Evolutionary conservation across 164 flowering plant genomes (phyloP).

Genomic region (Vitis rupestris): DNA sequence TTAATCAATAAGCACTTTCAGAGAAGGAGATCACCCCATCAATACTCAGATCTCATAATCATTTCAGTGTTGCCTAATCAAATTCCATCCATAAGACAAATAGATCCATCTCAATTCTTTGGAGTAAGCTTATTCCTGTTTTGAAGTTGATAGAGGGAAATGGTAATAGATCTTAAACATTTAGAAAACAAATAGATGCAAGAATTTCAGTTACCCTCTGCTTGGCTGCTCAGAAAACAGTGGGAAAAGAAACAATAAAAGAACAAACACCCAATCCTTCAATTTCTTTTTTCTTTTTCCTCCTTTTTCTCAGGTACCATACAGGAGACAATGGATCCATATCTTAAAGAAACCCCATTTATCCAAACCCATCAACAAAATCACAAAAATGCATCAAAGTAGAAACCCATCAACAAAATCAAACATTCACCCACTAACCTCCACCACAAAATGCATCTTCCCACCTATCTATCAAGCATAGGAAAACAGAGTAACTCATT

Average conservation of each 20-base stretch:
- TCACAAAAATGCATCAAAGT: not conserved
- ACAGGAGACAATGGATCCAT: not conserved
- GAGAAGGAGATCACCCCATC: not conserved
- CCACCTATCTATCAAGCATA: not conserved
- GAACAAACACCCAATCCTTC: not conserved
- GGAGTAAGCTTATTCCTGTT: not conserved
- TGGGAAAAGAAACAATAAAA: not conserved
- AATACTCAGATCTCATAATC: not conserved
- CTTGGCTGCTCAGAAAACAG: not conserved
- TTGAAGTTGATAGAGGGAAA: not conserved
- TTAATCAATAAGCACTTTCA: not conserved
- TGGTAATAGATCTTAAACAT: not conserved
- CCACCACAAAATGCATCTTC: not conserved
- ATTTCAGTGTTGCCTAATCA: no score
- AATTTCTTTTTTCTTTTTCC: not conserved
- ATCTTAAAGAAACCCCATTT: slow-evolving; percentile 1
- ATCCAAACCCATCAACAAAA: not conserved
- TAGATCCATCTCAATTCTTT: not conserved
- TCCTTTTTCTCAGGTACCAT: slow-evolving; percentile 7
- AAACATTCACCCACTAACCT: not conserved
- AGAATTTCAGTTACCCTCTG: not conserved
- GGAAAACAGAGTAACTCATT: not conserved
- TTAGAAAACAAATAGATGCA: not conserved
- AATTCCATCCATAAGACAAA: not conserved
- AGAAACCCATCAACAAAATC: not conserved